phyloP scores from a whole-genome alignment of 768 basidiomycete genomes.

The Mycena galericulata region DNA sequence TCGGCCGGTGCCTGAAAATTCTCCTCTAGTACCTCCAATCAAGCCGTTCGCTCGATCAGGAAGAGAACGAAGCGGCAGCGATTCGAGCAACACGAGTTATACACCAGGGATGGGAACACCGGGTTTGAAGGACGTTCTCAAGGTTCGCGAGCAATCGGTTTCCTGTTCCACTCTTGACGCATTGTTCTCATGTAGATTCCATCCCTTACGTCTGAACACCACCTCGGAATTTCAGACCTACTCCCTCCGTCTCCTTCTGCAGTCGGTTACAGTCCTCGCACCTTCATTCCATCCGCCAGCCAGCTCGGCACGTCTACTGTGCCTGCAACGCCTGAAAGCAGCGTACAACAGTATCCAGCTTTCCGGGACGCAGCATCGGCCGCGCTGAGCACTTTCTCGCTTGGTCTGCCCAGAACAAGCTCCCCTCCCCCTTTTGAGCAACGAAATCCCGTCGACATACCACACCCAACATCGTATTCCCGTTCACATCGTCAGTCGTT shows the following conservation, averaged over 20 bases:
- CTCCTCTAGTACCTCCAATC: constrained; percentile 54
- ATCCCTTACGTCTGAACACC: constrained; percentile 75
- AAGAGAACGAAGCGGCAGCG: constrained; percentile 63
- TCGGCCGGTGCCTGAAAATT: constrained; percentile 25
- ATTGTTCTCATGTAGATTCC: constrained; percentile 61
- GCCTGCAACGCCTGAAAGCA: constrained; percentile 35
- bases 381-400: constrained; percentile 46
- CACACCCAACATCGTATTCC: constrained; percentile 32
- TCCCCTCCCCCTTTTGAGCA: constrained; percentile 46
- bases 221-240: constrained; percentile 74
- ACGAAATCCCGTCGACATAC: constrained; percentile 35
- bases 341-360: constrained; percentile 31
- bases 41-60: constrained; percentile 56
- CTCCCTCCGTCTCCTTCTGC: constrained; percentile 80
- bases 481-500: constrained; percentile 41
- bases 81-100: constrained; percentile 50
- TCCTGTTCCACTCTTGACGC: neutral
- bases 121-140: constrained; percentile 79
- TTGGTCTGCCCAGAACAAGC: constrained; percentile 49
- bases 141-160: constrained; percentile 55
- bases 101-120: constrained; percentile 57
- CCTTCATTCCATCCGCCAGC: constrained; percentile 52
- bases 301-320: constrained; percentile 47
- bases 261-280: constrained; percentile 50
- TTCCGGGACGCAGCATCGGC: constrained; percentile 39